Evolutionary conservation across 208 protist species (phyloP).

Genomic region (Trypanosomatidae sp.): DNA sequence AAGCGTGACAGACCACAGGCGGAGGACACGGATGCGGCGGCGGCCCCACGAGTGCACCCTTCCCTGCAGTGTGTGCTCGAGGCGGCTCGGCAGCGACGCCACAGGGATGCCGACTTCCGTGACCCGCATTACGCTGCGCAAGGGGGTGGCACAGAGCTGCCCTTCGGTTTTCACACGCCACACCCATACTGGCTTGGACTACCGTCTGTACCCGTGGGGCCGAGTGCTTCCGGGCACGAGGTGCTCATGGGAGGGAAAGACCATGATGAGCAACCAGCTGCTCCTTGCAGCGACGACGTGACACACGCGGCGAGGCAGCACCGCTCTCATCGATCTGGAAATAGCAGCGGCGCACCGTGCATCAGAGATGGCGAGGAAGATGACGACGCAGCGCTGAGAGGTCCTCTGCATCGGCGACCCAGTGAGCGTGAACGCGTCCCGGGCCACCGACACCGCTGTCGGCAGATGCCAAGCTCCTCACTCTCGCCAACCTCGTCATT

Average conservation of each 20-base stretch:
- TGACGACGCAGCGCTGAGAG: not conserved
- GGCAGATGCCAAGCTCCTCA: not conserved
- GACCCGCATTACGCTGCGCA: slow-evolving; percentile 5
- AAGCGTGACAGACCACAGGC: not conserved
- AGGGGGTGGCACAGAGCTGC: not conserved
- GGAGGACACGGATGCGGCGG: not conserved
- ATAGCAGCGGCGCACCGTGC: not conserved
- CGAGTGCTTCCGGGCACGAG: not conserved
- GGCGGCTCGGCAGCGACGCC: not conserved
- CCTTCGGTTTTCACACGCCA: not conserved
- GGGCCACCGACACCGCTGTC: not conserved
- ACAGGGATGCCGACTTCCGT: not conserved
- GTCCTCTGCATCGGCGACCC: not conserved
- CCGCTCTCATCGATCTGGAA: not conserved
- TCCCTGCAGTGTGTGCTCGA: not conserved
- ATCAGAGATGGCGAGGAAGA: not conserved
- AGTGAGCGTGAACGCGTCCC: not conserved
- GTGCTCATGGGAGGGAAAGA: not conserved
- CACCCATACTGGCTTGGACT: not conserved
- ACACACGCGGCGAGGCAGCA: not conserved
- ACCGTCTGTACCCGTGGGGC: not conserved
- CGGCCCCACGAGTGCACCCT: not conserved
- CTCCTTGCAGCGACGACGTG: not conserved
- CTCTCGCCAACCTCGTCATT: slow-evolving; percentile 3
- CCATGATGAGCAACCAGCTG: not conserved